Evolutionary conservation across 2,329 filamentous ascomycete genomes (phyloP).

Genomic region (Fusarium verrucosum): DNA sequence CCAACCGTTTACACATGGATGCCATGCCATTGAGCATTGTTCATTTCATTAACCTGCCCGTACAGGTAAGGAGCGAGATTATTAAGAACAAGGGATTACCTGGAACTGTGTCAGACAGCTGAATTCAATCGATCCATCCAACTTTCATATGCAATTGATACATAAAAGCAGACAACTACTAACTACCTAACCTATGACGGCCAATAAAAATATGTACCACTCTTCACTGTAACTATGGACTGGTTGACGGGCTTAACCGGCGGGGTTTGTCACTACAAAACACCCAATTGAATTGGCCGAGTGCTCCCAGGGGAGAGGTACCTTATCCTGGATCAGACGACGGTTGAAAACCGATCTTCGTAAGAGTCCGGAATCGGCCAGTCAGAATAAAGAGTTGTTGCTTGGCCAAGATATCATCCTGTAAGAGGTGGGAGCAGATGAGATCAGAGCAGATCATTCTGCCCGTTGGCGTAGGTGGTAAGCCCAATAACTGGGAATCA

Average conservation of each 20-base stretch:
- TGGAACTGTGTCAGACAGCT: not conserved
- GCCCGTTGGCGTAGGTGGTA: not conserved
- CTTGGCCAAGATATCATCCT: conserved; percentile 17
- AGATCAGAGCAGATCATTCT: conserved; percentile 12
- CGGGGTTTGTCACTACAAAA: conserved; percentile 10
- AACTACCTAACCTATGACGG: too few relatives aligned
- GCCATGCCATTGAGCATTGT: conserved; percentile 6
- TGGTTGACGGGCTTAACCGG: conserved; percentile 27
- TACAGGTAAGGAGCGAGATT: conserved; percentile 10
- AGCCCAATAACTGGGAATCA: conserved; percentile 1
- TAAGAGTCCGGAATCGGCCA: conserved; percentile 31
- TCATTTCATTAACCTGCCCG: conserved; percentile 4
- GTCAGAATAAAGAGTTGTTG: conserved; percentile 12
- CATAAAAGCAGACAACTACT: not conserved
- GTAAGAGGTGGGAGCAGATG: conserved; percentile 21
- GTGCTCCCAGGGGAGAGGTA: conserved; percentile 6
- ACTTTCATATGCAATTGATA: not conserved
- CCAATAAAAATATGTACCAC: not conserved
- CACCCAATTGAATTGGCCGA: conserved; percentile 26
- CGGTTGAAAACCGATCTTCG: conserved; percentile 24
- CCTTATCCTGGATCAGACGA: conserved; percentile 17
- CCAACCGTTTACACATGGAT: not conserved
- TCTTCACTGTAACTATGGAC: not conserved
- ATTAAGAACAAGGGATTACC: not conserved
- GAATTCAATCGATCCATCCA: conserved; percentile 6